phyloP scores from a whole-genome alignment of 805 yeast species.

The Yarrowia sp. region DNA sequence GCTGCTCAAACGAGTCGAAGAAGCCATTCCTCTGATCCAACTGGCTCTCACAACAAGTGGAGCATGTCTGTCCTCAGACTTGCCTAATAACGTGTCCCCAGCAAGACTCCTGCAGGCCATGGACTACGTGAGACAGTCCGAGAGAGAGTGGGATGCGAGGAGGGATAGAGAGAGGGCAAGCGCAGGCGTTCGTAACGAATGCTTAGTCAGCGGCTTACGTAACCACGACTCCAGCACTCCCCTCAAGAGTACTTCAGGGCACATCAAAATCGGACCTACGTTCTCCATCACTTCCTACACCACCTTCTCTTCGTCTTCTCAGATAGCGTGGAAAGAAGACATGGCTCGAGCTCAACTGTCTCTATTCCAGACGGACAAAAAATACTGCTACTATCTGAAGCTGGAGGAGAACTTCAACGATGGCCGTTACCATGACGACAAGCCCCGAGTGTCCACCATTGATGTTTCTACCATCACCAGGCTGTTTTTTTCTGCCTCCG shows the following conservation, averaged over 20 bases:
- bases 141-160: neutral
- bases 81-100: slow-evolving; percentile 65
- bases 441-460: slow-evolving; percentile 51
- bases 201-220: too few relatives aligned
- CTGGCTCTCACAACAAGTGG: slow-evolving; percentile 74
- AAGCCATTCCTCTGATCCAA: slow-evolving; percentile 70
- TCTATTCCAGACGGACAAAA: slow-evolving; percentile 34
- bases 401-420: slow-evolving; percentile 70
- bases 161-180: too few relatives aligned
- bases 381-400: slow-evolving; percentile 56
- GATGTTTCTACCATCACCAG: slow-evolving; percentile 56
- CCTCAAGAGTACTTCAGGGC: too few relatives aligned
- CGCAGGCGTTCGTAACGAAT: too few relatives aligned
- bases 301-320: slow-evolving; percentile 57
- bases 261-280: slow-evolving; percentile 61
- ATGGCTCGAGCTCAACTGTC: slow-evolving; percentile 61
- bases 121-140: slow-evolving; percentile 48
- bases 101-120: slow-evolving; percentile 72
- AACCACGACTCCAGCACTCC: too few relatives aligned
- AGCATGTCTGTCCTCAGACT: slow-evolving; percentile 59
- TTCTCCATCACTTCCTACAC: slow-evolving; percentile 66
- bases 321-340: slow-evolving; percentile 77
- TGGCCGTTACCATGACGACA: slow-evolving; percentile 72
- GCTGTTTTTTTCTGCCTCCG: slow-evolving; percentile 74
- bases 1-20: slow-evolving; percentile 63